phyloP scores from a whole-genome alignment of 1,284 basidiomycete genomes.

The Xerocomus alliaceus region DNA sequence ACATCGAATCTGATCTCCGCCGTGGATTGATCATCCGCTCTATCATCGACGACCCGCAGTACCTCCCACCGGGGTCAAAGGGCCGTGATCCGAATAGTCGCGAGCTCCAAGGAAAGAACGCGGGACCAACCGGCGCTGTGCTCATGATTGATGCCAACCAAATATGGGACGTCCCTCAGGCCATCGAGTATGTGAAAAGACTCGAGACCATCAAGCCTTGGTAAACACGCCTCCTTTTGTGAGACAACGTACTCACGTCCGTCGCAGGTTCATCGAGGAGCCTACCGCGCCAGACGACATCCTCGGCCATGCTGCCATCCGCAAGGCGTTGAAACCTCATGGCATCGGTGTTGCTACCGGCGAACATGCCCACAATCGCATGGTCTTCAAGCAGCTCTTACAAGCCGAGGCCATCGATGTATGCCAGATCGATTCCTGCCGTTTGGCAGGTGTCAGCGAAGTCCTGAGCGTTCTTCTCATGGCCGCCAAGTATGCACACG shows the following conservation, averaged over 20 bases:
- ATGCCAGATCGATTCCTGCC: slow-evolving; percentile 95
- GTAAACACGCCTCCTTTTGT: slow-evolving; percentile 47
- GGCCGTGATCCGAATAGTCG: slow-evolving; percentile 71
- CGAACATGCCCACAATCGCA: slow-evolving; percentile 94
- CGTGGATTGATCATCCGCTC: slow-evolving; percentile 88
- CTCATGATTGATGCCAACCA: slow-evolving; percentile 98
- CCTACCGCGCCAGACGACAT: slow-evolving; percentile 94
- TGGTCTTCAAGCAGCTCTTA: slow-evolving; percentile 96
- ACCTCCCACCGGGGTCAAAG: slow-evolving; percentile 61
- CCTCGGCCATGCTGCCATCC: slow-evolving; percentile 83
- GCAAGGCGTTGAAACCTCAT: slow-evolving; percentile 79
- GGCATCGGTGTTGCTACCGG: slow-evolving; percentile 95
- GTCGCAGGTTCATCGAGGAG: slow-evolving; percentile 90
- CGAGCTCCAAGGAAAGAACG: slow-evolving; percentile 84
- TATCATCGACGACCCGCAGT: slow-evolving; percentile 90
- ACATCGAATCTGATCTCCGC: slow-evolving; percentile 82
- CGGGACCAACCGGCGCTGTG: slow-evolving; percentile 90
- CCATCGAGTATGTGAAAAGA: slow-evolving; percentile 88
- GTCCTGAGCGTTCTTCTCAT: slow-evolving; percentile 92
- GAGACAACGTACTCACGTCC: slow-evolving; percentile 1
- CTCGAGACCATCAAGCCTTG: slow-evolving; percentile 89
- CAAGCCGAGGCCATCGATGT: slow-evolving; percentile 90
- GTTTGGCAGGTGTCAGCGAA: slow-evolving; percentile 92
- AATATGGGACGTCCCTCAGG: slow-evolving; percentile 94
- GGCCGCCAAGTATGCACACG: slow-evolving; percentile 77